These are phyloP conservation scores for Bacidia gigantensis DNA, from an alignment of 495 filamentous ascomycete species.

Conservation along the genomic window DNA sequence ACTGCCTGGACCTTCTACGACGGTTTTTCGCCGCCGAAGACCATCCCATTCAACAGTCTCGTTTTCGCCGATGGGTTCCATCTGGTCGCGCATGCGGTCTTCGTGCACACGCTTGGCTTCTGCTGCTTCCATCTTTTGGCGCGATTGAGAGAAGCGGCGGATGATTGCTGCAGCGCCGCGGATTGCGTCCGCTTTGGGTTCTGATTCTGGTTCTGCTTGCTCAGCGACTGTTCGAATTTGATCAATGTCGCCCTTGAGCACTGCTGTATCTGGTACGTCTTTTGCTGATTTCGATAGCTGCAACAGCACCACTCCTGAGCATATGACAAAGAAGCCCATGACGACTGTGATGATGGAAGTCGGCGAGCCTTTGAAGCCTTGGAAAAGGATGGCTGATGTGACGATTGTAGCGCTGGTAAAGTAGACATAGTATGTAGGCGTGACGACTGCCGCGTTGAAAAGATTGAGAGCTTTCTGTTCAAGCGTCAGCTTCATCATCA, in stretches of 20 bases:
- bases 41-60: constrained; percentile 89
- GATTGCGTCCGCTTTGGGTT: constrained; percentile 93
- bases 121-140: constrained; percentile 65
- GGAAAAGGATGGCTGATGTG: constrained; percentile 83
- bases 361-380: constrained; percentile 79
- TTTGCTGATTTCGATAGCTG: constrained; percentile 98
- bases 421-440: constrained; percentile 95
- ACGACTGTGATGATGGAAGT: constrained; percentile 77
- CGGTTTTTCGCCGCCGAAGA: constrained; percentile 67
- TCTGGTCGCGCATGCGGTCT: constrained; percentile 55
- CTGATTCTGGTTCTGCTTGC: constrained; percentile 85
- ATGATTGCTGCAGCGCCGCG: constrained; percentile 84
- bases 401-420: constrained; percentile 94
- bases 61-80: constrained; percentile 62
- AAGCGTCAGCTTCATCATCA: neutral
- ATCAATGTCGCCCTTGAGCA: constrained; percentile 86
- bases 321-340: constrained; percentile 89
- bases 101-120: constrained; percentile 69
- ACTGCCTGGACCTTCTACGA: constrained; percentile 27
- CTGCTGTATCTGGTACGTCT: constrained; percentile 84
- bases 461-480: constrained; percentile 92
- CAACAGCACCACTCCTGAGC: constrained; percentile 84
- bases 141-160: constrained; percentile 60
- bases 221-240: constrained; percentile 91
- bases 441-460: constrained; percentile 94